Evolutionary conservation across 352 stramenopile genomes (phyloP).

Genomic region (Pelagophyceae sp.): DNA sequence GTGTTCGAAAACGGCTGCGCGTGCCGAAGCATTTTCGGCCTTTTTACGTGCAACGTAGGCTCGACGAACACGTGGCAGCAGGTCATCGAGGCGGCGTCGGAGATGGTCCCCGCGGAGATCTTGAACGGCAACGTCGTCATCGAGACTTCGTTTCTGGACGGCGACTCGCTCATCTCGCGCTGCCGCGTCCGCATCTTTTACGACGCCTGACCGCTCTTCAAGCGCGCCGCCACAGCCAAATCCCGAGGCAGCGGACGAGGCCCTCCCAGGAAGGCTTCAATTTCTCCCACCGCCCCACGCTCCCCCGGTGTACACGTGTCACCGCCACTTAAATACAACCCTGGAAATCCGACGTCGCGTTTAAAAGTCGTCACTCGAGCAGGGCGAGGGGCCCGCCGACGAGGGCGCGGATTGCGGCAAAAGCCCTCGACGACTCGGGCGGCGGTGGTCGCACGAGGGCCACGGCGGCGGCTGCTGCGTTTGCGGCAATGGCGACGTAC

Average conservation of each 20-base stretch:
- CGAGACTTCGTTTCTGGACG: conserved; percentile 89
- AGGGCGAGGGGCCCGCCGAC: conserved; percentile 12
- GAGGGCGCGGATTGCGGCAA: background rate
- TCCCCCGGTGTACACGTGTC: too few relatives aligned
- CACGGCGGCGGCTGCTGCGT: background rate
- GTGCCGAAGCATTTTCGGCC: too few relatives aligned
- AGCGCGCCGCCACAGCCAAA: too few relatives aligned
- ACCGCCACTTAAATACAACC: too few relatives aligned
- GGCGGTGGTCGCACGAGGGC: background rate
- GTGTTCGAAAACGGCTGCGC: too few relatives aligned
- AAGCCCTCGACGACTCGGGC: background rate
- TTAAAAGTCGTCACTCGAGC: background rate
- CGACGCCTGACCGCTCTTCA: conserved; percentile 41
- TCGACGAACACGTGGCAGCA: conserved; percentile 91
- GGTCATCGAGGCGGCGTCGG: conserved; percentile 73
- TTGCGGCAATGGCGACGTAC: background rate
- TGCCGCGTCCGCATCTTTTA: conserved; percentile 85
- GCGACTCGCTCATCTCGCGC: conserved; percentile 67
- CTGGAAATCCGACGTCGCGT: too few relatives aligned
- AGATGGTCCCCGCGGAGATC: conserved; percentile 23
- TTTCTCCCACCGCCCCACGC: too few relatives aligned
- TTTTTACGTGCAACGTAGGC: too few relatives aligned
- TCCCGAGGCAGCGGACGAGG: too few relatives aligned
- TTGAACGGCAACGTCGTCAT: conserved; percentile 78
- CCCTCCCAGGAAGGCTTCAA: too few relatives aligned